phyloP scores from a whole-genome alignment of 164 flowering plant genomes.

The Paratinospora sagittata region DNA sequence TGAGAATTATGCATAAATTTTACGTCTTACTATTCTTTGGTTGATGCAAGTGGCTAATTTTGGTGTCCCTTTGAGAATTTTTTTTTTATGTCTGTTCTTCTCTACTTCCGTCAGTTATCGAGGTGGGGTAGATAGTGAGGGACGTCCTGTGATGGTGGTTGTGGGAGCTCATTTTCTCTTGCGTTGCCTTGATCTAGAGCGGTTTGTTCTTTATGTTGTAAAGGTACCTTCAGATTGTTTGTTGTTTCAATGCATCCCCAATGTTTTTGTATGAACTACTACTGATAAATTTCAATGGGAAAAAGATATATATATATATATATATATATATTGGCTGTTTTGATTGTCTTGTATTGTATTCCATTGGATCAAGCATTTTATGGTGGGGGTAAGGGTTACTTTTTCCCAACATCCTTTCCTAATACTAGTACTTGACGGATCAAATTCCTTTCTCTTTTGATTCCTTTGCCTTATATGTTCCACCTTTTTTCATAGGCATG shows the following conservation, averaged over 20 bases:
- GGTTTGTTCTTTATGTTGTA: slow-evolving; percentile 78
- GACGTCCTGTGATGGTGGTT: slow-evolving; percentile 97
- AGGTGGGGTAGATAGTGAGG: slow-evolving; percentile 97
- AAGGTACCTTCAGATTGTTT: slow-evolving; percentile 47
- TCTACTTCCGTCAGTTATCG: slow-evolving; percentile 58
- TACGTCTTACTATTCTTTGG: background rate
- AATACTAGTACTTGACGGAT: background rate
- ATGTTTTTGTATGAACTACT: background rate
- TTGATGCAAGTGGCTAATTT: background rate
- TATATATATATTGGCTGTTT: too few relatives aligned
- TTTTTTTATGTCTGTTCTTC: background rate
- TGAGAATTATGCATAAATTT: background rate
- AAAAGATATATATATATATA: too few relatives aligned
- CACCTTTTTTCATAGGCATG: background rate
- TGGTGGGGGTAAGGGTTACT: background rate
- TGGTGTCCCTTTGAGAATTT: background rate
- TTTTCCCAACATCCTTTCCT: background rate
- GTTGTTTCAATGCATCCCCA: background rate
- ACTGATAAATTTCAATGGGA: background rate
- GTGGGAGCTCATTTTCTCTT: slow-evolving; percentile 98
- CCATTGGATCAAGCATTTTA: background rate
- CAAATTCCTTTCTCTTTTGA: background rate
- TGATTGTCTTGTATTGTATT: background rate
- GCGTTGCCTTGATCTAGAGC: slow-evolving; percentile 98
- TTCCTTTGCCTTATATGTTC: background rate